phyloP scores from a whole-genome alignment of 805 yeast genomes.

The Cyberlindnera maclurae region DNA sequence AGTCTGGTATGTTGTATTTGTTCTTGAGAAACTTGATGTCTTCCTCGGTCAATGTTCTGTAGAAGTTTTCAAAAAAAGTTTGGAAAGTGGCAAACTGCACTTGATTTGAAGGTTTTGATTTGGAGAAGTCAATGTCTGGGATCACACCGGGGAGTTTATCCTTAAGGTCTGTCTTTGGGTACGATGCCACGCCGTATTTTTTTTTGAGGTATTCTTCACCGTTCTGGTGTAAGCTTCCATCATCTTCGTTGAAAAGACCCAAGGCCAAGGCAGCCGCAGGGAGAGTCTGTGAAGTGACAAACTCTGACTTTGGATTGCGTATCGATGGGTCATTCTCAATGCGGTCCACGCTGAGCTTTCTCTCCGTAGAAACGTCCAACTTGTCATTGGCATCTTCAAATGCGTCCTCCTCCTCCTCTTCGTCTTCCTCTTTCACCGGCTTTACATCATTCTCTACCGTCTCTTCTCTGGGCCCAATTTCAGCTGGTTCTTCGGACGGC shows the following conservation, averaged over 20 bases:
- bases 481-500: not conserved
- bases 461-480: not conserved
- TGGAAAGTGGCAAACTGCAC: slow-evolving; percentile 87
- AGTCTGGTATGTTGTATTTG: slow-evolving; percentile 49
- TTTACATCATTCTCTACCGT: not conserved
- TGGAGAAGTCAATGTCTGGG: slow-evolving; percentile 82
- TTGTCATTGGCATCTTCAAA: not conserved
- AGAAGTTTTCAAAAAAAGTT: slow-evolving; percentile 78
- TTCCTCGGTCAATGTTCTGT: slow-evolving; percentile 69
- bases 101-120: slow-evolving; percentile 80
- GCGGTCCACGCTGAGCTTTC: slow-evolving; percentile 17
- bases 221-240: slow-evolving; percentile 51
- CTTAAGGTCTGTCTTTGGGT: slow-evolving; percentile 70
- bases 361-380: slow-evolving; percentile 1
- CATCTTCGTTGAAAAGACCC: slow-evolving; percentile 57
- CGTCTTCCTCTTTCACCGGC: not conserved
- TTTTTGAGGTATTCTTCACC: slow-evolving; percentile 68
- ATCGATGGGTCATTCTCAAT: slow-evolving; percentile 51
- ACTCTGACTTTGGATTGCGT: slow-evolving; percentile 70
- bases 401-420: not conserved
- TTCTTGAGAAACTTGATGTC: slow-evolving; percentile 69
- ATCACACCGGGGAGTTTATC: slow-evolving; percentile 79
- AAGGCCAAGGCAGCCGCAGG: slow-evolving; percentile 59
- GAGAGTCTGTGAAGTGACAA: slow-evolving; percentile 61
- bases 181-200: slow-evolving; percentile 85